These are phyloP conservation scores for Pseudogymnoascus sp. DNA, from an alignment of 2,329 filamentous ascomycete species.

Conservation along the genomic window DNA sequence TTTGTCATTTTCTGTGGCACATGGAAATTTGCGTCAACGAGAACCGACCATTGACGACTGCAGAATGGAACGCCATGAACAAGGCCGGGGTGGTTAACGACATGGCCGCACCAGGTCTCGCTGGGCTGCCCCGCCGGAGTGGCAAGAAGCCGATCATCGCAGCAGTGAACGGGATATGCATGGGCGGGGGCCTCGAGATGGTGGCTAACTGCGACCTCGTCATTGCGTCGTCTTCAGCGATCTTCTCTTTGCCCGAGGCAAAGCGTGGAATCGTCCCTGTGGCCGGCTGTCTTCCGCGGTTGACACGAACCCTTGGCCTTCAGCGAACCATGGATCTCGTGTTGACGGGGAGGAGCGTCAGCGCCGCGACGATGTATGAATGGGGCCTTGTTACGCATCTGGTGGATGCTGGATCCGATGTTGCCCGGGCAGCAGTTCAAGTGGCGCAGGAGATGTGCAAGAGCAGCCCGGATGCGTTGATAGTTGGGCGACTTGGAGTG, in stretches of 20 bases:
- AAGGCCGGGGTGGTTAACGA: constrained; percentile 14
- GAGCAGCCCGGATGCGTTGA: constrained; percentile 20
- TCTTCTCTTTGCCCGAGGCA: constrained; percentile 61
- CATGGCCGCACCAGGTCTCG: constrained; percentile 43
- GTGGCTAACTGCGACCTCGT: constrained; percentile 61
- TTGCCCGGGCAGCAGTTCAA: constrained; percentile 46
- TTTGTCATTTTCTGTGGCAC: constrained; percentile 34
- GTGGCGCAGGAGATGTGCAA: constrained; percentile 18
- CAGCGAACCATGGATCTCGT: constrained; percentile 62
- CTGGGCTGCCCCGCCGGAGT: constrained; percentile 52
- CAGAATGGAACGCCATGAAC: constrained; percentile 43
- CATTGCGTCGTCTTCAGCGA: constrained; percentile 47
- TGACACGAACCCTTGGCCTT: constrained; percentile 51
- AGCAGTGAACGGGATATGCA: constrained; percentile 62
- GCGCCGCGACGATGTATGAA: constrained; percentile 45
- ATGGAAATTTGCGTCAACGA: constrained; percentile 24
- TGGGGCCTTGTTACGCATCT: constrained; percentile 62
- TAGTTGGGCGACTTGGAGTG: constrained; percentile 16
- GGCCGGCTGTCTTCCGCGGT: constrained; percentile 58
- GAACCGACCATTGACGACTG: constrained; percentile 9
- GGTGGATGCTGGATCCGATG: constrained; percentile 33
- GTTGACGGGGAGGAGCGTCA: constrained; percentile 49
- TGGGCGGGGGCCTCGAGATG: constrained; percentile 69
- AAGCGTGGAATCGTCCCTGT: constrained; percentile 58
- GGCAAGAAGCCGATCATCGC: constrained; percentile 66